Evolutionary conservation across 129 eudicot species (phyloP), one percentile per base, ranked within the genome.

Genomic region (Flaveria ramosissima): DNA sequence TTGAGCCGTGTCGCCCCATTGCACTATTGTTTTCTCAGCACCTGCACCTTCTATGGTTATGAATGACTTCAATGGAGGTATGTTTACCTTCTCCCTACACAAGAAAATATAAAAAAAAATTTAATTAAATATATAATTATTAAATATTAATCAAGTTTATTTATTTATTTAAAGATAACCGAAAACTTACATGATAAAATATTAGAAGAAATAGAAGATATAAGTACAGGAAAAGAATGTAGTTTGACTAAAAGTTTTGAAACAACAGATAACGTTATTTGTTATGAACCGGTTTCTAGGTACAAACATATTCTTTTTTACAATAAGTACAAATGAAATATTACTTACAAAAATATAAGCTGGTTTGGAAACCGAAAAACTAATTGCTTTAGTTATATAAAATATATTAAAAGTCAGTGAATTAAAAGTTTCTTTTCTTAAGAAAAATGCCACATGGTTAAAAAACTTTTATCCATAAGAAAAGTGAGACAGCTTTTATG

Each of bases 1-100:
- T 47, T 88, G 82, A 47, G 98, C 97, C 73, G 97, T 88, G 74
- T 93, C 98, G 55, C 98, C 98, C 97, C 97, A 93, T 80, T 93
- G 84, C 51, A 93, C 90, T 10, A 88, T 82, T 57, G 98, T 90
- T 57, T 85, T 88, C 13, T 85, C 91, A 72, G 97, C 97, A 46
- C 98, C 97, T 47, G 87, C 98, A 45, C 98, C 98, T 90, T 90
- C 84, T 78, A 93, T 84, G 41, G 96, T 85, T 83, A 93, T 78
- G 60, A 86, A 93, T 71, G 98, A 85, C 82, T 93, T 93, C 43
- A 83, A 36, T 73, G 86, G 87, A 51, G 96, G 90, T 81, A 93
- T 87, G 73, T 62, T 85, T 19, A 93, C 98, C 81, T 93, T 93
- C 79, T 93, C 98, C 87, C 98, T 93, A 60, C 30, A 42, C 3